Conservation (phyloP, 108 stramenopile genomes). For the Skeletonema menzelii region DNA sequence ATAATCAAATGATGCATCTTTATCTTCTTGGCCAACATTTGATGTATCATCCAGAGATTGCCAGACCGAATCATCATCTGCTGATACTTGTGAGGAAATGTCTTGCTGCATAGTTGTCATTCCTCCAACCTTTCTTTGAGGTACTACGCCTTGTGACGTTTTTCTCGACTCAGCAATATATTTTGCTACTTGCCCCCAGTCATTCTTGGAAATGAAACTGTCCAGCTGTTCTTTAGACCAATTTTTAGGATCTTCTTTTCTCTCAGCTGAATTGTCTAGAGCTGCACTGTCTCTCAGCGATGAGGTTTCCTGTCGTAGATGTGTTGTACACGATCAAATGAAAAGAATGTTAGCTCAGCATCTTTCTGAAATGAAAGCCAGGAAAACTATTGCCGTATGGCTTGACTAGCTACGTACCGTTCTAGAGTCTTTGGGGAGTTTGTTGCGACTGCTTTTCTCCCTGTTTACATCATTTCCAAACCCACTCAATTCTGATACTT, state of each 20-base stretch:
- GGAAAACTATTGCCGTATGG: neutral
- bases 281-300: constrained; percentile 1
- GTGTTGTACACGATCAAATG: neutral
- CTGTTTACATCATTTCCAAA: constrained; percentile 35
- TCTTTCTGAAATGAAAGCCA: neutral
- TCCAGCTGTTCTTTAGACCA: constrained; percentile 76
- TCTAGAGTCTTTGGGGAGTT: neutral
- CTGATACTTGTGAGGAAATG: neutral
- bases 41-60: neutral
- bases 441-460: neutral
- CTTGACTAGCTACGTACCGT: constrained; percentile 10
- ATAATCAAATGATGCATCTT: neutral
- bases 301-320: constrained; percentile 5
- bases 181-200: constrained; percentile 73
- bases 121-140: neutral
- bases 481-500: constrained; percentile 44
- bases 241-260: constrained; percentile 10
- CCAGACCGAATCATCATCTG: neutral
- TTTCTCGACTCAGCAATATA: constrained; percentile 62
- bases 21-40: neutral
- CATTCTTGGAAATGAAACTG: constrained; percentile 75
- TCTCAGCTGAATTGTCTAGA: neutral
- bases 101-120: neutral
- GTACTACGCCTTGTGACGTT: neutral
- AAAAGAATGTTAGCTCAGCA: neutral